These are phyloP conservation scores for Penicillium sp. DNA, from an alignment of 2,329 filamentous ascomycete genomes.

Conservation along the genomic window DNA sequence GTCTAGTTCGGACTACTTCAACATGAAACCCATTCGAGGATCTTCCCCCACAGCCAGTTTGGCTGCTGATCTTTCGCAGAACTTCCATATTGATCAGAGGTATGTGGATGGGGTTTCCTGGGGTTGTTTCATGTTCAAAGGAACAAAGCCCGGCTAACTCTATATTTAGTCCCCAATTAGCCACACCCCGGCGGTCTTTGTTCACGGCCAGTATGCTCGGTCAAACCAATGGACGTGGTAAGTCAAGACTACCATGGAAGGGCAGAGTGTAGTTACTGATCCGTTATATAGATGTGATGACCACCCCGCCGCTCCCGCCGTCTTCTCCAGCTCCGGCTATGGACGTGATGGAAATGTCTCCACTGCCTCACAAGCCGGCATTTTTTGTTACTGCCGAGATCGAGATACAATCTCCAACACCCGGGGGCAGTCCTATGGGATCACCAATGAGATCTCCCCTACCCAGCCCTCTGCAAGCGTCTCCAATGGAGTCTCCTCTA, in stretches of 20 bases:
- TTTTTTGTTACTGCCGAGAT: constrained; percentile 60
- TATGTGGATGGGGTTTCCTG: constrained; percentile 36
- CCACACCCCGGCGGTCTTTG: constrained; percentile 78
- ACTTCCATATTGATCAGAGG: constrained; percentile 96
- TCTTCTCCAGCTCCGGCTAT: constrained; percentile 72
- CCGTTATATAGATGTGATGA: constrained; percentile 56
- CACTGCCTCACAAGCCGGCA: constrained; percentile 80
- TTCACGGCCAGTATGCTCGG: constrained; percentile 72
- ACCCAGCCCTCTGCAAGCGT: constrained; percentile 42
- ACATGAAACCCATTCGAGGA: constrained; percentile 69
- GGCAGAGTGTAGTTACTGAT: constrained; percentile 21
- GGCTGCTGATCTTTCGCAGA: constrained; percentile 91
- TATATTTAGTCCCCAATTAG: constrained; percentile 68
- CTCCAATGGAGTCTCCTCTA: constrained; percentile 36
- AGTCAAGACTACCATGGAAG: constrained; percentile 8
- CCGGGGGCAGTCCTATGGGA: constrained; percentile 51
- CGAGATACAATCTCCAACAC: constrained; percentile 70
- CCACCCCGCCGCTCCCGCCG: constrained; percentile 77
- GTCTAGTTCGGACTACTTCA: constrained; percentile 74
- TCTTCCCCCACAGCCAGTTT: constrained; percentile 90
- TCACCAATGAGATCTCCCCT: constrained; percentile 35
- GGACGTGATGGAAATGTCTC: constrained; percentile 91
- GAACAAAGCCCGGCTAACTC: constrained; percentile 39
- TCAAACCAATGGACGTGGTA: constrained; percentile 59
- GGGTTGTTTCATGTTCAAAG: background rate